Percentiles rank a stretch among this genome's conserved stretches.
Conservation (phyloP, 805 yeast species). For the Metschnikowia orientalis region DNA sequence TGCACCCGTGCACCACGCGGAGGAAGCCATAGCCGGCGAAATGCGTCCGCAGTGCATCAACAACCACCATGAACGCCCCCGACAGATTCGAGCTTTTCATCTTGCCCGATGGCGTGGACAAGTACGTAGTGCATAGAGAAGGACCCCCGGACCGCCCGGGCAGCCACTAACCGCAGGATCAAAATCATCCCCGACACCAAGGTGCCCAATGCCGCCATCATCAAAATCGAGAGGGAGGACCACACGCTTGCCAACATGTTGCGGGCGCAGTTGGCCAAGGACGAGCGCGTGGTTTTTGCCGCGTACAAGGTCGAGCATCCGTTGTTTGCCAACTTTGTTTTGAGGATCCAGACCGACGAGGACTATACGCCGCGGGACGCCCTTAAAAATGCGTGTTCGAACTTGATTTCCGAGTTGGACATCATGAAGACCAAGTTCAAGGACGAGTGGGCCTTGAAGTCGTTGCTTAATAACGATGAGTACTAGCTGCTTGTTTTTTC, state of each 20-base stretch:
- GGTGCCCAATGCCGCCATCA: slow-evolving; percentile 89
- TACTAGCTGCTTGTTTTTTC: too few relatives aligned
- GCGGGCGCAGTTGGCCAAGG: slow-evolving; percentile 80
- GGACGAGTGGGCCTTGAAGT: slow-evolving; percentile 90
- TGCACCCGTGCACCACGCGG: slow-evolving; percentile 1
- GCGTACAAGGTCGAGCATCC: slow-evolving; percentile 99
- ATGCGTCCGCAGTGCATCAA: too few relatives aligned
- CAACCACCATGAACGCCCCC: slow-evolving; percentile 87
- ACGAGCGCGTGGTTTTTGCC: slow-evolving; percentile 86
- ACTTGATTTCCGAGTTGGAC: slow-evolving; percentile 74
- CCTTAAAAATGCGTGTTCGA: slow-evolving; percentile 81
- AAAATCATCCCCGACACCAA: slow-evolving; percentile 89
- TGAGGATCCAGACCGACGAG: slow-evolving; percentile 94
- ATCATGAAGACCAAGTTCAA: slow-evolving; percentile 71
- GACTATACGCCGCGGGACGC: slow-evolving; percentile 92
- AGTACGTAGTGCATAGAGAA: slow-evolving; percentile 44
- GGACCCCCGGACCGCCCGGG: background rate
- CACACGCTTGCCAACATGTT: slow-evolving; percentile 92
- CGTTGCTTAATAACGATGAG: slow-evolving; percentile 54
- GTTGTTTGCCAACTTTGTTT: slow-evolving; percentile 86
- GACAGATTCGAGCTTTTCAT: slow-evolving; percentile 96
- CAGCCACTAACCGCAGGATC: slow-evolving; percentile 43
- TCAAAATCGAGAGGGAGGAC: slow-evolving; percentile 94
- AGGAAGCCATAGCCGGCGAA: too few relatives aligned
- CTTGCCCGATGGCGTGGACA: slow-evolving; percentile 95